Base-by-base conservation (phyloP, 2,329 filamentous ascomycete genomes). In the Penicillium sumatraense region DNA sequence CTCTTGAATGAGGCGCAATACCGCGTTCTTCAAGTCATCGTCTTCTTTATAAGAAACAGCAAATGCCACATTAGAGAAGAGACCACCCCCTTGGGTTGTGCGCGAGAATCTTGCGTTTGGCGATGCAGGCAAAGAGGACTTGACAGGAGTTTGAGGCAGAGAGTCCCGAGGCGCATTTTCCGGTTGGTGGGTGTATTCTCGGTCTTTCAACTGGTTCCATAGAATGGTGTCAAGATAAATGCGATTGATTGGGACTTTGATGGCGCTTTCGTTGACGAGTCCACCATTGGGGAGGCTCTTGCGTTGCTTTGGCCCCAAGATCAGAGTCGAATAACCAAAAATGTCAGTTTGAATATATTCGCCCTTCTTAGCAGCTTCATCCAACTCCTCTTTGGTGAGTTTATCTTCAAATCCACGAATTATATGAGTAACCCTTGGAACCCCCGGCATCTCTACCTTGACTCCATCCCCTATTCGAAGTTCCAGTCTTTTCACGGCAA, bases 51-150 rank as follows among this genome's bases (percentile, higher is more conserved):
- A 90, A 0, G 91, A 93, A 10, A 96, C 83, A 0, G 92, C 92
- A 73, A 98, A 97, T 0, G 86, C 86, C 92, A 97, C 96, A 38
- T 87, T 86, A 1, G 83, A 76, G 66, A 98, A 96, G 0, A 96
- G 59, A 2, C 78, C 77, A 16, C 42, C 62, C 57, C 58, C 60
- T 20, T 68, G 63, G 45, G 69, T 54, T 49, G 62, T 70, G 56
- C 81, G 78, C 6, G 80, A 79, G 21, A 78, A 71, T 16, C 81
- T 77, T 3, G 82, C 81, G 21, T 72, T 72, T 1, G 83, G 82
- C 1, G 82, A 81, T 31, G 70, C 70, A 51, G 75, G 69, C 13
- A 75, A 73, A 7, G 77, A 77, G 11, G 72, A 65, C 40, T 64
- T 66, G 42, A 75, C 71, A 8, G 69, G 75, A 6, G 77, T 78